phyloP scores from a whole-genome alignment of 352 stramenopile genomes.

The Pythium volutum region DNA sequence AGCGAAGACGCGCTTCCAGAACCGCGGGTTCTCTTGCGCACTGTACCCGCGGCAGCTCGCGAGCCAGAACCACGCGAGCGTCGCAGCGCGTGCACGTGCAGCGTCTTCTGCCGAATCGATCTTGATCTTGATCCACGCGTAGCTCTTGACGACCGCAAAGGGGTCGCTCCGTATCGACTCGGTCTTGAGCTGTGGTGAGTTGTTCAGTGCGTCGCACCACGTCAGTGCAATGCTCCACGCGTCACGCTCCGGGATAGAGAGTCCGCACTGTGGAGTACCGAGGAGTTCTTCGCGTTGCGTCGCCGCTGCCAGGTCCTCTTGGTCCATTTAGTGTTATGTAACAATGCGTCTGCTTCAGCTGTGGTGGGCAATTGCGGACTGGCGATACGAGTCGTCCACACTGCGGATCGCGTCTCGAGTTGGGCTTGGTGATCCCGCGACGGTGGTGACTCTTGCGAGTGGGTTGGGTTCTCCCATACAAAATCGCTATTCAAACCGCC shows the following conservation, averaged over 20 bases:
- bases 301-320: neutral
- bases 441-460: too few species aligned
- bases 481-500: too few species aligned
- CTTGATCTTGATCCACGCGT: slow-evolving; percentile 11
- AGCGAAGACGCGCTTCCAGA: slow-evolving; percentile 16
- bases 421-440: too few species aligned
- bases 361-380: too few species aligned
- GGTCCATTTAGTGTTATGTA: too few species aligned
- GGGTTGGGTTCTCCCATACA: too few species aligned
- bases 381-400: too few species aligned
- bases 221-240: slow-evolving; percentile 10
- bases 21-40: slow-evolving; percentile 7
- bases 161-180: neutral
- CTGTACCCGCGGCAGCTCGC: slow-evolving; percentile 8
- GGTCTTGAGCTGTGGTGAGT: neutral
- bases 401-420: too few species aligned
- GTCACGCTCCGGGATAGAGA: neutral
- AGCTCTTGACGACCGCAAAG: neutral
- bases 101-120: neutral
- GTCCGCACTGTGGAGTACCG: neutral
- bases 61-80: slow-evolving; percentile 7
- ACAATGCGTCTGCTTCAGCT: too few species aligned
- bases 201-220: neutral
- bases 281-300: neutral
- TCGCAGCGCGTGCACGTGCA: neutral